Evolutionary conservation across 352 stramenopile species (phyloP), one percentile per base, ranked within the genome.

Genomic region (Phytophthora citrophthora): DNA sequence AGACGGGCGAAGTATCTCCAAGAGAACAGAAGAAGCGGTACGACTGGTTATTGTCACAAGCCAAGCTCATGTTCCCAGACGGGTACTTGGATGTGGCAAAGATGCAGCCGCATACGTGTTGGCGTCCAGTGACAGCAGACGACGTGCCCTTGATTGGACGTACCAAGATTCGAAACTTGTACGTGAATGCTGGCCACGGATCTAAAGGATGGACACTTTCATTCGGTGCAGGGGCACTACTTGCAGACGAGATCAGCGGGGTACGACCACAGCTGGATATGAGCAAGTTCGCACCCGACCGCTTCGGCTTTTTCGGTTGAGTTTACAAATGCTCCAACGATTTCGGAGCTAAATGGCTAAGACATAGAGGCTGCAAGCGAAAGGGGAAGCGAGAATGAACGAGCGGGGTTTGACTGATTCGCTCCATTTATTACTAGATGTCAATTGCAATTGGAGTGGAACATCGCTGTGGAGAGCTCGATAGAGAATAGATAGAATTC

Each of bases 171-270:
- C 74, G 78, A 46, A 95, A 95, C 57, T 64, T 95, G 56, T 94
- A 88, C 62, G 84, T 95, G 45, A 95, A 95, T 72, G 80, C 84
- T 43, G 88, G 88, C 9, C 86, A 95, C 55, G 88, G 88, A 5
- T 93, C 88, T 48, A 95, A 94, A 54, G 88, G 86, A 26, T 95
- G 86, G 86, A 94, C 83, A 60, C 74, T 94, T 13, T 91, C 83
- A 18, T 95, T 95, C 64, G 88, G 88, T 38, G 78, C 86, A 12
- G 88, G 68, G 6, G 86, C 86, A 45, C 57, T 95, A 31, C 68
- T 95, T 38, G 88, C 88, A 26, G 88, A 95, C 51, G 70, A 92
- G 39, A 95, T 95, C 54, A 94, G 81, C 29, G 88, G 88, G 15
- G 53, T 80, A 26, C 80, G 81, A 24, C 88, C 88, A 59, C 77